phyloP scores from a whole-genome alignment of 2,329 filamentous ascomycete genomes.

The Penicillium sp. region DNA sequence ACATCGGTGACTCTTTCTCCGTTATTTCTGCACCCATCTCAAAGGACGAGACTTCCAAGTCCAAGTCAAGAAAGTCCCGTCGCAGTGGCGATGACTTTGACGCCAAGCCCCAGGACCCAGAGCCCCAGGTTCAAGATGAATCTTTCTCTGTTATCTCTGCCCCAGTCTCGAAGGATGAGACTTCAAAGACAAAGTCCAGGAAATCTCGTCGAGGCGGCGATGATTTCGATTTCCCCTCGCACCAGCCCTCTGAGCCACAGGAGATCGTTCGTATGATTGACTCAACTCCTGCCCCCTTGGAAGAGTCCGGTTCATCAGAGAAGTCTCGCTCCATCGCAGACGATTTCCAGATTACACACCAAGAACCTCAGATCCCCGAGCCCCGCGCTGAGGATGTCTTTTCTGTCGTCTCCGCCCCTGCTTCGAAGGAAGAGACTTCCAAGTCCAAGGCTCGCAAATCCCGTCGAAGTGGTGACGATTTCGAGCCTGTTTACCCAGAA shows the following conservation, averaged over 20 bases:
- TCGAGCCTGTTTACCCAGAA: neutral
- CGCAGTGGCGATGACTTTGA: constrained; percentile 1
- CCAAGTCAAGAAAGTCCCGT: neutral
- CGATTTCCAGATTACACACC: neutral
- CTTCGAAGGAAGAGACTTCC: neutral
- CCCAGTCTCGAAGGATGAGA: neutral
- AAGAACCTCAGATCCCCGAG: neutral
- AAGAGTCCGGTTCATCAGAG: neutral
- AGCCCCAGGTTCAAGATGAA: neutral
- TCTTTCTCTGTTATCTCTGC: neutral
- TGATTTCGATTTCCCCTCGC: neutral
- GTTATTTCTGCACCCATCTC: neutral
- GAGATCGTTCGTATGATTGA: neutral
- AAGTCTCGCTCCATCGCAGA: neutral
- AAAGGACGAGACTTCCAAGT: constrained; percentile 3
- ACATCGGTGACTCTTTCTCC: neutral
- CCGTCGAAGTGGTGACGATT: neutral
- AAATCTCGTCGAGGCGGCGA: constrained; percentile 1
- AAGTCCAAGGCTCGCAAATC: neutral
- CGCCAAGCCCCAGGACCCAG: neutral
- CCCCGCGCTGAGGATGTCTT: constrained; percentile 15
- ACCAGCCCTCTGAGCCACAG: neutral
- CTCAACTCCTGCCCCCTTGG: neutral
- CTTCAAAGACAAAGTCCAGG: neutral
- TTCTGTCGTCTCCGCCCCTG: constrained; percentile 21